Conservation (phyloP, 2,329 filamentous ascomycete species). For the Ophiostoma piceae region DNA sequence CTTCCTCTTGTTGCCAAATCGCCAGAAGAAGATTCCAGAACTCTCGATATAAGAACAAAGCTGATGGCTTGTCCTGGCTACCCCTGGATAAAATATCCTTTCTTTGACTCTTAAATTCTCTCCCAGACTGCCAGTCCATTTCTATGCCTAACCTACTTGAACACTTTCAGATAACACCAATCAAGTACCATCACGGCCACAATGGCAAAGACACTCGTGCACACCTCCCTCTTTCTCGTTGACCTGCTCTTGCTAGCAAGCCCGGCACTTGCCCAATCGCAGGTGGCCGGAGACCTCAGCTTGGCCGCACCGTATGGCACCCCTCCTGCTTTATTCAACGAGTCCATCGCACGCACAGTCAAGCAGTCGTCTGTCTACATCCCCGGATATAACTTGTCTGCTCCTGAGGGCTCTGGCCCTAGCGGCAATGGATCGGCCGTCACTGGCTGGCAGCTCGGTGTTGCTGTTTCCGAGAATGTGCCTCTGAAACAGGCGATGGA, state of each 20-base stretch:
- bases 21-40: background rate
- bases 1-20: background rate
- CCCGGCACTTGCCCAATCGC: slow-evolving; percentile 10
- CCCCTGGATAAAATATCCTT: background rate
- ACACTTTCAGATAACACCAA: background rate
- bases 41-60: background rate
- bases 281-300: slow-evolving; percentile 13
- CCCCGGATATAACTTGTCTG: slow-evolving; percentile 22
- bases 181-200: background rate
- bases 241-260: background rate
- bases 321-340: slow-evolving; percentile 8
- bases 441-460: slow-evolving; percentile 22
- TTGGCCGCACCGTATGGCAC: slow-evolving; percentile 18
- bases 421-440: slow-evolving; percentile 22
- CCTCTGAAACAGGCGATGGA: background rate
- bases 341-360: slow-evolving; percentile 15
- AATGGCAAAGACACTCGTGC: background rate
- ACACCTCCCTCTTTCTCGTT: background rate
- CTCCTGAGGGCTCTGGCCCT: slow-evolving; percentile 17
- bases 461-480: slow-evolving; percentile 19
- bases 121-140: background rate
- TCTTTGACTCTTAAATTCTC: background rate
- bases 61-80: background rate
- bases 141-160: background rate
- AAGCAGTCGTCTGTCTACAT: slow-evolving; percentile 18